Base-by-base conservation (phyloP, 2,329 filamentous ascomycete genomes). In the Leptographium flavum region DNA sequence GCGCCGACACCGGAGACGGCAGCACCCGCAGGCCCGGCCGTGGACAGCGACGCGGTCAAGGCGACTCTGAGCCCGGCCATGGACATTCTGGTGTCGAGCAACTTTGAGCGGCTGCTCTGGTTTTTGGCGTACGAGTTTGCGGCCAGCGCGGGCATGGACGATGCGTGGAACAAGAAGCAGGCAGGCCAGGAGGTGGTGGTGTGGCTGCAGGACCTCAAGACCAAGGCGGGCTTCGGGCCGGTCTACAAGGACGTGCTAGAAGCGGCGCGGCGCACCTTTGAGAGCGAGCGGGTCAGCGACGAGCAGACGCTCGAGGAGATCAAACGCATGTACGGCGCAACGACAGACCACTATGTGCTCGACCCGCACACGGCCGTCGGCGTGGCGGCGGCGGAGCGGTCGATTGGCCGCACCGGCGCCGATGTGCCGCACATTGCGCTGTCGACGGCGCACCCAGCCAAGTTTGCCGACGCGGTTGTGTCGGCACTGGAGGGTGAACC, bases 91-190 rank as follows among this genome's bases (percentile, higher is more conserved):
- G 88, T 96, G 13, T 90, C 83, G 22, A 92, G 83, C 61, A 98
- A 98, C 69, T 96, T 98, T 60, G 92, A 98, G 70, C 79, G 92
- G 28, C 71, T 98, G 5, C 72, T 98, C 11, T 96, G 90, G 90
- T 95, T 86, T 70, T 70, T 96, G 25, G 82, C 87, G 2, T 85
- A 86, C 64, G 53, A 54, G 54, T 81, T 79, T 49, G 78, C 76
- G 17, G 58, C 66, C 7, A 67, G 61, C 13, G 69, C 70, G 4
- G 74, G 74, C 42, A 75, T 79, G 70, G 74, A 81, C 54, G 73
- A 78, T 45, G 66, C 72, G 52, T 81, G 73, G 69, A 80, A 75
- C 61, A 76, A 76, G 64, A 78, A 71, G 60, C 75, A 79, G 61
- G 79, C 79, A 9, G 83, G 86, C 3, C 78, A 86, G 58, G 81